phyloP scores from a whole-genome alignment of 1,139 yeast species.

The Taphrina betulina region DNA sequence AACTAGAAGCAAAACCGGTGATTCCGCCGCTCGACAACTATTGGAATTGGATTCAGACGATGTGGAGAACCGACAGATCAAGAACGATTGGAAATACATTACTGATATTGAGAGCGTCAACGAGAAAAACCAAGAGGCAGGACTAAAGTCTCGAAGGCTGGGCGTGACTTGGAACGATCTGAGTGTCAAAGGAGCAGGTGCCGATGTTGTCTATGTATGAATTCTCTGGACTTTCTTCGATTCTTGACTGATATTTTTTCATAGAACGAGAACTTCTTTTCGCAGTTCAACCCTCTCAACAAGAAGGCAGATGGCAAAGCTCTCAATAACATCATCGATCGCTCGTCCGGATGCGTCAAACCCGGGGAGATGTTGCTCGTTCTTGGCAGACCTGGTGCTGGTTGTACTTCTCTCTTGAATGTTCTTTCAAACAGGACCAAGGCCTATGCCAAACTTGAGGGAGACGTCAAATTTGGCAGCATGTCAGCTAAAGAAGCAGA shows the following conservation, averaged over 20 bases:
- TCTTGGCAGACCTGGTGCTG: slow-evolving; percentile 66
- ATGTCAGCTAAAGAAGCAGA: slow-evolving; percentile 49
- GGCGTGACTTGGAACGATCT: slow-evolving; percentile 70
- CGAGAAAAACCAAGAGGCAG: slow-evolving; percentile 40
- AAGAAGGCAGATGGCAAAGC: slow-evolving; percentile 65
- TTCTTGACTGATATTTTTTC: slow-evolving; percentile 56
- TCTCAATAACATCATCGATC: slow-evolving; percentile 49
- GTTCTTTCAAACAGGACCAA: slow-evolving; percentile 61
- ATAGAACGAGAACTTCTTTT: slow-evolving; percentile 22
- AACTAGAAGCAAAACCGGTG: neutral
- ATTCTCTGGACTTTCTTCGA: slow-evolving; percentile 52
- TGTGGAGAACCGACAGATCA: neutral
- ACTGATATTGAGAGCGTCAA: neutral
- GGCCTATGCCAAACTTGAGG: slow-evolving; percentile 43
- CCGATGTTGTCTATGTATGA: slow-evolving; percentile 56
- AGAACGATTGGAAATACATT: slow-evolving; percentile 8
- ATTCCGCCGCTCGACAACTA: neutral
- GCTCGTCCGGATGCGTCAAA: slow-evolving; percentile 49
- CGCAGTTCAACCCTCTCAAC: slow-evolving; percentile 50
- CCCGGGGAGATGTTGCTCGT: slow-evolving; percentile 59
- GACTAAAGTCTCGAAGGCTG: slow-evolving; percentile 46
- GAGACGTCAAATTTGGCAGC: slow-evolving; percentile 56
- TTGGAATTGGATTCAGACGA: neutral
- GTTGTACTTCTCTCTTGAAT: slow-evolving; percentile 54
- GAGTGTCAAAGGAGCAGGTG: slow-evolving; percentile 70